Conservation (phyloP, 2,329 filamentous ascomycete genomes). For the Onygenales sp. region DNA sequence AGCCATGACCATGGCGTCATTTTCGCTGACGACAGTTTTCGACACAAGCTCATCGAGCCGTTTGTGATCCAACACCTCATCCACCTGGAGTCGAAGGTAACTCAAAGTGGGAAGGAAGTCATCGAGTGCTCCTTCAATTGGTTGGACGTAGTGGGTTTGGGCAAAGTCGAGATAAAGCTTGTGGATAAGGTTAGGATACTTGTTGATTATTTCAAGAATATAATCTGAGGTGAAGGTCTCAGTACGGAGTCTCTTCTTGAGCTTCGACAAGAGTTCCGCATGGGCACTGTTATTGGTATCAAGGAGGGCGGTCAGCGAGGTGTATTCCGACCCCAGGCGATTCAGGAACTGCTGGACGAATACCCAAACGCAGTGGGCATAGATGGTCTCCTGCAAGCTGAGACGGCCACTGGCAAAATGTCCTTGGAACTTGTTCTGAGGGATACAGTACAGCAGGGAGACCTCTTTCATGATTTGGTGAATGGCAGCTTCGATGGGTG, state of each 20-base stretch:
- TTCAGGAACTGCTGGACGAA: slow-evolving; percentile 98
- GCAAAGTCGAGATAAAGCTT: slow-evolving; percentile 88
- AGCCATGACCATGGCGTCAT: slow-evolving; percentile 96
- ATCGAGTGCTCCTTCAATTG: slow-evolving; percentile 49
- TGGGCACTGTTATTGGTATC: slow-evolving; percentile 75
- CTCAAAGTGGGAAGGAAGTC: slow-evolving; percentile 63
- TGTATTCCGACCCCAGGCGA: slow-evolving; percentile 84
- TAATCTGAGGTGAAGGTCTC: slow-evolving; percentile 98
- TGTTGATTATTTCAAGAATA: slow-evolving; percentile 92
- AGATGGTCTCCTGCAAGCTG: slow-evolving; percentile 92
- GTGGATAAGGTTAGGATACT: slow-evolving; percentile 78
- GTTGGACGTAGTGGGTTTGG: slow-evolving; percentile 68
- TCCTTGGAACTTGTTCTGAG: slow-evolving; percentile 89
- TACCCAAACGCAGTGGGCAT: slow-evolving; percentile 94
- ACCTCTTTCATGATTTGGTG: slow-evolving; percentile 99
- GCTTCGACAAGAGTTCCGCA: slow-evolving; percentile 77
- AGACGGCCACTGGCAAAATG: slow-evolving; percentile 79
- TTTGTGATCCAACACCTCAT: slow-evolving; percentile 65
- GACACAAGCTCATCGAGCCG: slow-evolving; percentile 68
- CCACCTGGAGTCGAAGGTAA: slow-evolving; percentile 56
- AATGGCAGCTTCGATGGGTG: slow-evolving; percentile 86
- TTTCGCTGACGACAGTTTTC: slow-evolving; percentile 77
- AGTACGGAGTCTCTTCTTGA: slow-evolving; percentile 88
- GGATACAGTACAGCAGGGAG: slow-evolving; percentile 92
- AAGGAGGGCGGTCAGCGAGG: slow-evolving; percentile 70